Evolutionary conservation across 192 early-diverging fungal genomes (phyloP), one percentile per base, ranked within the genome.

Genomic region (Coemansia sp.): DNA sequence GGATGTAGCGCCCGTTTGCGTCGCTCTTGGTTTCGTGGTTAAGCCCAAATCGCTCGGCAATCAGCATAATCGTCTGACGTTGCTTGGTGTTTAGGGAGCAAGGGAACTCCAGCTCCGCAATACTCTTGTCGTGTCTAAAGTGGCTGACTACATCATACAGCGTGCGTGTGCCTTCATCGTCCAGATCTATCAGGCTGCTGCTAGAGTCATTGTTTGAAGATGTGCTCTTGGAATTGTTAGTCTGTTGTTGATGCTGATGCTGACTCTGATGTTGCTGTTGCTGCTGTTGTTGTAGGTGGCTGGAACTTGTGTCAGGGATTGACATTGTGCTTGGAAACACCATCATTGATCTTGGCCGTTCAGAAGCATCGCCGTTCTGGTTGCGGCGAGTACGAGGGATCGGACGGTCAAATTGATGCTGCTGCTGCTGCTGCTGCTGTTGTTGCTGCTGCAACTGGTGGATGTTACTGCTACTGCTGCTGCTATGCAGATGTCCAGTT

Each of bases 101-200:
- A 7, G 89, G 83, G 63, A 90, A 89, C 59, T 87, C 83, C 49
- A 92, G 84, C 70, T 89, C 87, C 12, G 86, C 87, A 43, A 88
- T 74, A 5, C 79, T 74, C 43, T 87, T 84, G 69, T 91, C 87
- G 69, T 88, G 87, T 72, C 90, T 85, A 70, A 92, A 92, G 46
- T 87, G 83, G 54, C 89, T 84, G 61, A 92, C 72, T 59, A 87
- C 84, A 41, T 90, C 89, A 73, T 92, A 92, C 47, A 91, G 84
- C 48, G 85, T 80, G 37, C 90, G 78, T 10, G 89, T 90, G 57
- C 87, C 87, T 18, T 86, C 78, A 76, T 92, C 88, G 65, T 91
- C 90, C 58, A 92, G 72, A 61, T 92, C 88, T 58, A 92, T 83
- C 73, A 77, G 48, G 32, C 65, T 62, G 43, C 67, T 61, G 42